Evolutionary conservation across 73 alveolate genomes (phyloP).

Genomic region (Tetrahymena malaccensis): DNA sequence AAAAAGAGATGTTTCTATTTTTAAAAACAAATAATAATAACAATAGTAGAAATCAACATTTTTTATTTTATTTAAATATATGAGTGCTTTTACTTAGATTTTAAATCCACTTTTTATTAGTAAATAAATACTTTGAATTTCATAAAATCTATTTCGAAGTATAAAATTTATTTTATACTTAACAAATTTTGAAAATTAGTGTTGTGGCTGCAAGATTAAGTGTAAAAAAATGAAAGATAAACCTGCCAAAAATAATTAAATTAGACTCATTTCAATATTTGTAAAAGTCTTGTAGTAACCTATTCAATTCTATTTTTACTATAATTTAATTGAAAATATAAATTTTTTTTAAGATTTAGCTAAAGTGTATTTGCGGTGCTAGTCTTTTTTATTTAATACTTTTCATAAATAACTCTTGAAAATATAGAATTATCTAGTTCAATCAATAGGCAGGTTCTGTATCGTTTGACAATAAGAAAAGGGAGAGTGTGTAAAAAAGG

Average conservation of each 20-base stretch:
- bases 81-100: too few relatives aligned
- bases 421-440: neutral
- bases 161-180: too few relatives aligned
- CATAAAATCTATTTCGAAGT: neutral
- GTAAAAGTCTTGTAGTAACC: neutral
- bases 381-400: neutral
- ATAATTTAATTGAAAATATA: too few relatives aligned
- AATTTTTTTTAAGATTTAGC: neutral
- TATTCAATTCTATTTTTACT: too few relatives aligned
- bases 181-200: neutral
- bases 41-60: too few relatives aligned
- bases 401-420: neutral
- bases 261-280: neutral
- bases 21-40: too few relatives aligned
- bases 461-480: neutral
- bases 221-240: neutral
- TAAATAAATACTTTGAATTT: too few relatives aligned
- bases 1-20: neutral
- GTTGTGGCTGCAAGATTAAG: neutral
- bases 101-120: too few relatives aligned
- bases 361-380: neutral
- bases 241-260: neutral
- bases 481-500: neutral
- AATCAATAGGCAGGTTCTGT: neutral
- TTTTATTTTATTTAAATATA: too few relatives aligned